A percentile compares a stretch with the other conserved stretches of the same genome.
Evolutionary conservation across 257 asterid species (phyloP).

Genomic region (Verbena officinalis): DNA sequence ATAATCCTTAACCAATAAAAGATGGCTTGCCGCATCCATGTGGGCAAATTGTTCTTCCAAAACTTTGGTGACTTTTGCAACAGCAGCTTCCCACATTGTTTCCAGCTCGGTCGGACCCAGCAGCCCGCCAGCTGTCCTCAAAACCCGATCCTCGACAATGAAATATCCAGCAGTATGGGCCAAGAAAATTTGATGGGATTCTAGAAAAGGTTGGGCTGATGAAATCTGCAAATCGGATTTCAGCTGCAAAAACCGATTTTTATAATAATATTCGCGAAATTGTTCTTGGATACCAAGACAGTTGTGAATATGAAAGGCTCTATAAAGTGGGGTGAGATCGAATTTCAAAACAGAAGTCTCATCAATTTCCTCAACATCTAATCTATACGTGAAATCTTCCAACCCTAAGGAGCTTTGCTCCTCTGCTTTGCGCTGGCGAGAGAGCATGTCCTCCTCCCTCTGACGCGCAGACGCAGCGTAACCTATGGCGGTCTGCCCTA

Average conservation of each 20-base stretch:
- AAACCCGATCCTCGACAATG: slow-evolving; percentile 85
- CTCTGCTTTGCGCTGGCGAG: slow-evolving; percentile 91
- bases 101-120: slow-evolving; percentile 75
- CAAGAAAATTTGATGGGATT: slow-evolving; percentile 74
- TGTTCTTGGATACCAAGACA: slow-evolving; percentile 80
- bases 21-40: slow-evolving; percentile 82
- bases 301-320: slow-evolving; percentile 79
- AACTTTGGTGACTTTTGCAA: slow-evolving; percentile 57
- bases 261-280: slow-evolving; percentile 78
- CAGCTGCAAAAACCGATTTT: slow-evolving; percentile 75
- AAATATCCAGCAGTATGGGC: slow-evolving; percentile 86
- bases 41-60: slow-evolving; percentile 74
- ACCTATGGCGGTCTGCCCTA: slow-evolving; percentile 87
- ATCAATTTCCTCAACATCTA: slow-evolving; percentile 83
- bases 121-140: slow-evolving; percentile 85
- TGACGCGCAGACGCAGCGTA: slow-evolving; percentile 87
- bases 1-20: slow-evolving; percentile 84
- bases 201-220: slow-evolving; percentile 68
- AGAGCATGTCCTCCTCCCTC: slow-evolving; percentile 91
- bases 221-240: slow-evolving; percentile 87
- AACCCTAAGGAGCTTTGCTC: slow-evolving; percentile 82
- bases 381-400: slow-evolving; percentile 73
- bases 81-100: slow-evolving; percentile 94
- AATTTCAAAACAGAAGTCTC: slow-evolving; percentile 76
- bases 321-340: slow-evolving; percentile 92